Base-by-base conservation (phyloP, 306 rosid species). In the Rosa persica region DNA sequence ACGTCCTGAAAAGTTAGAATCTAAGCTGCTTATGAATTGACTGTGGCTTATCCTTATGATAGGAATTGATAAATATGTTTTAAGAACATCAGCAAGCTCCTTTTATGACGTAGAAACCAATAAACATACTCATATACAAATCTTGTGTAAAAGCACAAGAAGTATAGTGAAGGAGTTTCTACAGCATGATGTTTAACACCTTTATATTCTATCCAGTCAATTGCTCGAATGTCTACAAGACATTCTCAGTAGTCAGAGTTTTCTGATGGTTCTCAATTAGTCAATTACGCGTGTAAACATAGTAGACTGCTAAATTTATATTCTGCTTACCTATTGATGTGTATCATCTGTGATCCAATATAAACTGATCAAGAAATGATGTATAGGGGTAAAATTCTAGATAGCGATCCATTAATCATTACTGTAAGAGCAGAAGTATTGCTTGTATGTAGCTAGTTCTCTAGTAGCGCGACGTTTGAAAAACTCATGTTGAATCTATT, bases 141-240 rank as follows among this genome's bases (percentile, higher is more conserved):
- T 49, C 4, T 49, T 5, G 1, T 49, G 20, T 49, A 15, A 51
- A 51, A 51, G 57, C 22, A 19, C 25, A 65, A 7, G 60, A 30
- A 30, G 36, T 36, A 65, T 8, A 20, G 72, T n/a, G 7, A 42
- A 67, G 25, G 39, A 39, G 49, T 8, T 40, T 40, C 2, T 23
- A 51, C 4, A 20, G 11, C 2, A 36, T 30, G 36, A 30, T 30
- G 38, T 76, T 43, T 76, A 62, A 62, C 47, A 62, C 47, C n/a
- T 10, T 47, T 15, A 52, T 27, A 44, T 77, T 62, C 58, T 5
- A 38, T 36, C n/a, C n/a, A n/a, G n/a, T n/a, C 81, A 84, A 82
- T 76, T 89, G 79, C 88, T 91, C 19, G 88, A 91, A 75, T 30
- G 2, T 81, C 57, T 72, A 86, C 89, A 23, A 87, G 81, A 79